These are phyloP conservation scores for Rhodomyrtus psidioides DNA, from an alignment of 441 rosid genomes.

Conservation along the genomic window DNA sequence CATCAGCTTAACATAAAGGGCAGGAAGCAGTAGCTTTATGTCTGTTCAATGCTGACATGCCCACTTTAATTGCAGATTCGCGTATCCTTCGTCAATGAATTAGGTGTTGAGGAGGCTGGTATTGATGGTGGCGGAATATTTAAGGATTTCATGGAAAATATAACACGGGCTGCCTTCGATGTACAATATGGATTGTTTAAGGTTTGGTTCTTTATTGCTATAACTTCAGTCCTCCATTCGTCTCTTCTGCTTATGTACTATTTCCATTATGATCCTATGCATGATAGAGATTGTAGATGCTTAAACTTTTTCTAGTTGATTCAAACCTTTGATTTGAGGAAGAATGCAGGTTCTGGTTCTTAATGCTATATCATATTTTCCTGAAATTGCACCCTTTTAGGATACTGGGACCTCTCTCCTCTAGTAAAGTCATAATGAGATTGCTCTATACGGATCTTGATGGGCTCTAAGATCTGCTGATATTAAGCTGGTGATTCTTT, in stretches of 20 bases:
- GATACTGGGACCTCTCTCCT: background rate
- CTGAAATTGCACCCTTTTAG: background rate
- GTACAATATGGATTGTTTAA: constrained; percentile 97
- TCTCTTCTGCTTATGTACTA: background rate
- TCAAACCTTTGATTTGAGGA: background rate
- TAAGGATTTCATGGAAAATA: constrained; percentile 99
- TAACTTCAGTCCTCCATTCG: background rate
- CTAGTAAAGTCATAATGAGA: background rate
- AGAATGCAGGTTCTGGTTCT: background rate
- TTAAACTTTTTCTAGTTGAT: background rate
- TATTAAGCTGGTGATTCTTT: background rate
- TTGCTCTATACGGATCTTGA: background rate
- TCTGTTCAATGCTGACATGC: constrained; percentile 10
- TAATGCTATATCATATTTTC: background rate
- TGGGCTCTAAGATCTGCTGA: background rate
- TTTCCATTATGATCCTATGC: background rate
- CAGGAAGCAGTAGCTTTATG: background rate
- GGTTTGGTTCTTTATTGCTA: constrained; percentile 31
- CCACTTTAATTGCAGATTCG: constrained; percentile 66
- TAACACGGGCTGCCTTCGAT: constrained; percentile 94
- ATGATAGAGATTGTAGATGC: background rate
- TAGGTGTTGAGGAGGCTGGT: constrained; percentile 99
- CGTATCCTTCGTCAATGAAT: constrained; percentile 90
- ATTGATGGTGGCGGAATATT: constrained; percentile 99
- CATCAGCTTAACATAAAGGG: background rate